These are phyloP conservation scores for Rhynchosporium graminicola DNA, from an alignment of 2,329 filamentous ascomycete genomes.

Conservation along the genomic window DNA sequence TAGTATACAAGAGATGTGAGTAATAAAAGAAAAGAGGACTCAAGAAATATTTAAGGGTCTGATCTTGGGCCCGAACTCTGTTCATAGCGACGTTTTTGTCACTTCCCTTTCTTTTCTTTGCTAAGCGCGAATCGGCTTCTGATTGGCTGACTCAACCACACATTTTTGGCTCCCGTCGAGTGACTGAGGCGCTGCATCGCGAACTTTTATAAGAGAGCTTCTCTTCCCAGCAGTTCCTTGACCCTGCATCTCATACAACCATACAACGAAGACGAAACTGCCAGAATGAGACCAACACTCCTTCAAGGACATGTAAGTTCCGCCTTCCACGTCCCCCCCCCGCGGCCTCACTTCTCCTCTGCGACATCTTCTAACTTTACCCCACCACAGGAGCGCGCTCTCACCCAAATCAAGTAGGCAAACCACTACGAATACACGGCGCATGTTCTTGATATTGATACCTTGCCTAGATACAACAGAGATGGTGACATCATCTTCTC, in stretches of 20 bases:
- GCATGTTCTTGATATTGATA: constrained; percentile 29
- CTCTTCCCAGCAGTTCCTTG: background rate
- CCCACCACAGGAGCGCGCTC: constrained; percentile 73
- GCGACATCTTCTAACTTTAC: constrained; percentile 32
- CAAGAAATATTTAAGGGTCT: background rate
- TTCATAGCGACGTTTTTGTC: background rate
- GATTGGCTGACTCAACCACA: constrained; percentile 17
- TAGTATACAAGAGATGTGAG: constrained; percentile 10
- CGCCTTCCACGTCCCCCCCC: constrained; percentile 22
- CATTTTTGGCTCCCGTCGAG: constrained; percentile 14
- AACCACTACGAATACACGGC: constrained; percentile 18
- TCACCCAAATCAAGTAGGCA: constrained; percentile 86
- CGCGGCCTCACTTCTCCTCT: background rate
- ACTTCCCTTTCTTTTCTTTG: constrained; percentile 1
- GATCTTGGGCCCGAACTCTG: background rate
- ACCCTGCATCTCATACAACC: constrained; percentile 3
- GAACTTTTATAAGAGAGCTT: constrained; percentile 21
- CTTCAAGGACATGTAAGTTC: constrained; percentile 80
- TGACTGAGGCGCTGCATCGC: constrained; percentile 15
- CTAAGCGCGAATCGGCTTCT: constrained; percentile 13
- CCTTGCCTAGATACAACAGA: constrained; percentile 69
- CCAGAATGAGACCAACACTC: constrained; percentile 93
- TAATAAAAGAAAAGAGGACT: constrained; percentile 9
- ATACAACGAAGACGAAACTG: constrained; percentile 26
- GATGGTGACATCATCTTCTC: constrained; percentile 98